A percentile compares a stretch with the other conserved stretches of the same genome.
Evolutionary conservation across 1,139 yeast genomes (phyloP).

Genomic region (Martiniozyma asiatica): DNA sequence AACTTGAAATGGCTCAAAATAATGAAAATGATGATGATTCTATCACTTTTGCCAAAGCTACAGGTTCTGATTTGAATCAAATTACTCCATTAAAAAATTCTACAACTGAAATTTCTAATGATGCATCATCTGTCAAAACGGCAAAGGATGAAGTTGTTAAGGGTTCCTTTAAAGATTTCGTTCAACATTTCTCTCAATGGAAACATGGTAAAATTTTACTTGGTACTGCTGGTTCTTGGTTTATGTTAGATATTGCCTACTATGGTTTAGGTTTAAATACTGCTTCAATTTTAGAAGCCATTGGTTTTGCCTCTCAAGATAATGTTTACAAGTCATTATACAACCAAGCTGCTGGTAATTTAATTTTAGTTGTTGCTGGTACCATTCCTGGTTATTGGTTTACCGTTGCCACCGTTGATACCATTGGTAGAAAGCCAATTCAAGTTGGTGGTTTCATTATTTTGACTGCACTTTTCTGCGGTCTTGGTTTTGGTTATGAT

Average conservation of each 20-base stretch:
- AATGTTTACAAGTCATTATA: slow-evolving; percentile 55
- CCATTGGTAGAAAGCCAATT: slow-evolving; percentile 70
- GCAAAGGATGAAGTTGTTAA: slow-evolving; percentile 31
- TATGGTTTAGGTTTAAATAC: slow-evolving; percentile 81
- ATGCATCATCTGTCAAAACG: slow-evolving; percentile 24
- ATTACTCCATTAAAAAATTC: slow-evolving; percentile 22
- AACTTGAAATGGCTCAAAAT: slow-evolving; percentile 52
- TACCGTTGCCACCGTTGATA: slow-evolving; percentile 66
- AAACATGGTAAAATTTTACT: slow-evolving; percentile 70
- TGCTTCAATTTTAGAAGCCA: slow-evolving; percentile 70
- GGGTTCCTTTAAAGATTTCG: slow-evolving; percentile 50
- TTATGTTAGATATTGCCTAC: slow-evolving; percentile 89
- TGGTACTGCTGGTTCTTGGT: slow-evolving; percentile 97
- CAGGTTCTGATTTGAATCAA: slow-evolving; percentile 28
- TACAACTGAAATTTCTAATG: slow-evolving; percentile 12
- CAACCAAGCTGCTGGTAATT: slow-evolving; percentile 78
- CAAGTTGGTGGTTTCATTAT: slow-evolving; percentile 64
- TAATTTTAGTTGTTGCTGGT: slow-evolving; percentile 85
- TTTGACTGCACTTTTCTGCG: slow-evolving; percentile 56
- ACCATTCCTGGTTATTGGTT: slow-evolving; percentile 87
- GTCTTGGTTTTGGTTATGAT: slow-evolving; percentile 70
- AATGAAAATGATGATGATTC: slow-evolving; percentile 52
- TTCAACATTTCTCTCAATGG: slow-evolving; percentile 74
- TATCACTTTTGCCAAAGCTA: slow-evolving; percentile 36
- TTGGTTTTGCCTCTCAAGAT: slow-evolving; percentile 59